Conservation (phyloP, 441 rosid species). For the Breynia disticha region DNA sequence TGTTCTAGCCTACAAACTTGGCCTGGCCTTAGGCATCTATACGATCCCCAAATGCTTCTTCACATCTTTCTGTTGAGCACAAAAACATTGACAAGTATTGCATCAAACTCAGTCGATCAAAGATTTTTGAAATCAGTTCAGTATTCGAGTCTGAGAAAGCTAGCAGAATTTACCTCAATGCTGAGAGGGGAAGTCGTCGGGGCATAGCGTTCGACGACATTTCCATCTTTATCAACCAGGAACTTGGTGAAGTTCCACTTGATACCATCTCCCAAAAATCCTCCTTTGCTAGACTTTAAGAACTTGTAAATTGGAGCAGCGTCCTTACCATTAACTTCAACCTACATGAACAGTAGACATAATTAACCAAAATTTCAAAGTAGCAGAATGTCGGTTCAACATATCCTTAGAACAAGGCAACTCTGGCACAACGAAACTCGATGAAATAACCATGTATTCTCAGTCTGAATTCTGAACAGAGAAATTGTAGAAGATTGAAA, state of each 20-base stretch:
- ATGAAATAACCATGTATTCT: no score
- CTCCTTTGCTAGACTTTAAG: slow-evolving; percentile 75
- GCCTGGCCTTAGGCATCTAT: slow-evolving; percentile 16
- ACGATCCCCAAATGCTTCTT: slow-evolving; percentile 61
- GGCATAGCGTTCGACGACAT: slow-evolving; percentile 69
- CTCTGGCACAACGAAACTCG: no score
- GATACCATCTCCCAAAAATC: slow-evolving; percentile 58
- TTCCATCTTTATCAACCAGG: slow-evolving; percentile 67
- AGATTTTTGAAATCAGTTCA: no score
- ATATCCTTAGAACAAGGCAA: no score
- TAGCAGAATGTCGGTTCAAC: background rate
- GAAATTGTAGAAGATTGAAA: no score
- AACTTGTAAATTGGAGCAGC: slow-evolving; percentile 75
- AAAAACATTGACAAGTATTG: background rate
- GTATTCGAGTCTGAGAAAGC: background rate
- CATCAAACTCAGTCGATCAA: background rate
- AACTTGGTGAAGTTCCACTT: slow-evolving; percentile 96
- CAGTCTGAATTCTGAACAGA: no score
- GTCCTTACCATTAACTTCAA: slow-evolving; percentile 80
- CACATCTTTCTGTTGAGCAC: slow-evolving; percentile 49
- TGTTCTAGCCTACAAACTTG: no score
- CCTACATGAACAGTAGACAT: slow-evolving; percentile 20
- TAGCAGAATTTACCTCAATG: slow-evolving; percentile 44
- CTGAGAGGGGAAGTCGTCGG: slow-evolving; percentile 77
- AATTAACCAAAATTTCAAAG: background rate